Evolutionary conservation across 148 eudicot genomes (phyloP), one percentile per base, ranked within the genome.

Genomic region (Spergularia marina): DNA sequence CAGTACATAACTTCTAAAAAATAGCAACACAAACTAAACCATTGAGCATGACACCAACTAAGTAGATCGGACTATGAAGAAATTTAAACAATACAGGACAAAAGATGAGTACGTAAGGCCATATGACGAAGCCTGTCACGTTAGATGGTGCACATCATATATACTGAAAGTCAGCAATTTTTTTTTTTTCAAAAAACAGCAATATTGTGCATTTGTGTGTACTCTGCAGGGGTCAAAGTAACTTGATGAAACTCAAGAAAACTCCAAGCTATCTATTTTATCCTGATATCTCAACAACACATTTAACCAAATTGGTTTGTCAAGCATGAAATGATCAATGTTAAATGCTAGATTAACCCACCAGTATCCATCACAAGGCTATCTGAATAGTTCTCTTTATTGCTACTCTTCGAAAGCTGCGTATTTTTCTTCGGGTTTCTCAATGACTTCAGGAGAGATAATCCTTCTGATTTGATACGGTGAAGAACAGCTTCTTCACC

Each of bases 401-500:
- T 68, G 7, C 68, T 72, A 62, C 53, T 71, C 76, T 61, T 79
- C 39, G 61, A n/a, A 73, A 20, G 72, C 66, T 74, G 79, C 21
- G 73, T 80, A 51, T 81, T 81, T 77, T 89, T 93, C 85, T 82
- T 91, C 41, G 73, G 82, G 65, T 74, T 77, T 77, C 87, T 93
- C 53, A 78, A 64, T 59, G 88, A 85, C 86, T 79, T 91, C 78
- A 79, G 76, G 76, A 85, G 82, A 54, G 90, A 87, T 69, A 87
- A 56, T 66, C 92, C 92, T 70, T 91, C 94, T 11, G 86, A 84
- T 71, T 81, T 79, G 71, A 93, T 59, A 66, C 74, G 80, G 59
- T 88, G 87, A 81, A 91, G 97, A 78, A 93, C 67, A 44, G 71
- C 61, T 55, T 78, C 77, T 74, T 91, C 92, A 53, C 92, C 90